phyloP scores from a whole-genome alignment of 805 yeast genomes.

The Komagataella pseudopastoris region DNA sequence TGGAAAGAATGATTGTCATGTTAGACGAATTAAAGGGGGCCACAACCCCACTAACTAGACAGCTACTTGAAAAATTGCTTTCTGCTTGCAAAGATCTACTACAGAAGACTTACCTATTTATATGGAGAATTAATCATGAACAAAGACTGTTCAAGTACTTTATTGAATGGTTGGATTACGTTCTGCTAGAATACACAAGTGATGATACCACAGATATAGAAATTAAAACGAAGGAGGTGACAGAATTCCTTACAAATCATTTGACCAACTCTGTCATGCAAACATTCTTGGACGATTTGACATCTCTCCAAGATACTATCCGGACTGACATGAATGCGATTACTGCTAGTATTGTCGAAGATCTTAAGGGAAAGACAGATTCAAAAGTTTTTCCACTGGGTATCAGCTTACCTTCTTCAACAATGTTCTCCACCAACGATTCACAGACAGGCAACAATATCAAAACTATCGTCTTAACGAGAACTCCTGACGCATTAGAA shows the following conservation, averaged over 20 bases:
- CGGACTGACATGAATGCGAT: not conserved
- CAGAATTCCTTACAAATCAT: conserved; percentile 15
- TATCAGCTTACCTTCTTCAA: not conserved
- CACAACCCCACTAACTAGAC: conserved; percentile 4
- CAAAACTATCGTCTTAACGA: not conserved
- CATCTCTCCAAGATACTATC: not conserved
- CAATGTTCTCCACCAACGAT: not conserved
- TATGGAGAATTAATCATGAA: conserved; percentile 22
- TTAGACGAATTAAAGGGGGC: conserved; percentile 27
- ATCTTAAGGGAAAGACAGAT: not conserved
- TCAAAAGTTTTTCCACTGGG: not conserved
- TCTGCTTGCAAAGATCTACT: not conserved
- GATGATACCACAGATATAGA: conserved; percentile 16
- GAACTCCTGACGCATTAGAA: not conserved
- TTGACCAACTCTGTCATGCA: conserved; percentile 1
- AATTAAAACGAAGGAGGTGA: conserved; percentile 14
- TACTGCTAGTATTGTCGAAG: conserved; percentile 3
- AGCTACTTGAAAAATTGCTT: not conserved
- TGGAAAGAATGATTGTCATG: conserved; percentile 39
- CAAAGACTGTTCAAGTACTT: conserved; percentile 30
- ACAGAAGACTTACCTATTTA: conserved; percentile 7
- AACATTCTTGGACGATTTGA: not conserved
- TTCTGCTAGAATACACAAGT: conserved; percentile 22
- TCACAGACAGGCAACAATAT: not conserved
- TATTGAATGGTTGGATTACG: conserved; percentile 27